These are phyloP conservation scores for Fusarium tupiense DNA, from an alignment of 2,329 filamentous ascomycete species.

Conservation along the genomic window DNA sequence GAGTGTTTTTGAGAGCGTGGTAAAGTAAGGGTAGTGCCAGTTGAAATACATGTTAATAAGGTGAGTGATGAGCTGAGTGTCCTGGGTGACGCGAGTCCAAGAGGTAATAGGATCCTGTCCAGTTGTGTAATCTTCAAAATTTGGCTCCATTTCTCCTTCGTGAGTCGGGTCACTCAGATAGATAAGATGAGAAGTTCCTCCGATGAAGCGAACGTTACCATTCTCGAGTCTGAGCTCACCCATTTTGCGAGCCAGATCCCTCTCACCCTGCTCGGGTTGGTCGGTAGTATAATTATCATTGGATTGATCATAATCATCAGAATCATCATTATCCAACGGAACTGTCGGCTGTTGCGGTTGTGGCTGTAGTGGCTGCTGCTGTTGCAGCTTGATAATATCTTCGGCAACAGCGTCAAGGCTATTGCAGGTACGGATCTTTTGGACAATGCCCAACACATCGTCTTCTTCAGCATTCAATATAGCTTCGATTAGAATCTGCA, in stretches of 20 bases:
- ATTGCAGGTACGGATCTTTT: constrained; percentile 87
- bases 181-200: constrained; percentile 92
- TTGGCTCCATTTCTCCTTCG: constrained; percentile 52
- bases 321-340: constrained; percentile 52
- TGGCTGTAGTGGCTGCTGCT: constrained; percentile 47
- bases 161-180: constrained; percentile 69
- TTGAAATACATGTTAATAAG: constrained; percentile 98
- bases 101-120: constrained; percentile 78
- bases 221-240: constrained; percentile 88
- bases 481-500: constrained; percentile 92
- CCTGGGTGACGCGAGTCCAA: constrained; percentile 88
- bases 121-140: constrained; percentile 57
- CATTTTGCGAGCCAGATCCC: constrained; percentile 90
- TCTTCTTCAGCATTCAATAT: constrained; percentile 92
- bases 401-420: constrained; percentile 67
- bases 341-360: constrained; percentile 50
- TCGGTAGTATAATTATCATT: constrained; percentile 54
- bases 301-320: constrained; percentile 52
- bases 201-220: constrained; percentile 88
- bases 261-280: constrained; percentile 68
- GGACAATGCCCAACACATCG: constrained; percentile 82
- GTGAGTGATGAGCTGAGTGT: constrained; percentile 82
- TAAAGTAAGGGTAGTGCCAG: constrained; percentile 98
- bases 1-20: constrained; percentile 83
- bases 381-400: constrained; percentile 59